Evolutionary conservation across 441 rosid species (phyloP).

Genomic region (Gossypium aridum): DNA sequence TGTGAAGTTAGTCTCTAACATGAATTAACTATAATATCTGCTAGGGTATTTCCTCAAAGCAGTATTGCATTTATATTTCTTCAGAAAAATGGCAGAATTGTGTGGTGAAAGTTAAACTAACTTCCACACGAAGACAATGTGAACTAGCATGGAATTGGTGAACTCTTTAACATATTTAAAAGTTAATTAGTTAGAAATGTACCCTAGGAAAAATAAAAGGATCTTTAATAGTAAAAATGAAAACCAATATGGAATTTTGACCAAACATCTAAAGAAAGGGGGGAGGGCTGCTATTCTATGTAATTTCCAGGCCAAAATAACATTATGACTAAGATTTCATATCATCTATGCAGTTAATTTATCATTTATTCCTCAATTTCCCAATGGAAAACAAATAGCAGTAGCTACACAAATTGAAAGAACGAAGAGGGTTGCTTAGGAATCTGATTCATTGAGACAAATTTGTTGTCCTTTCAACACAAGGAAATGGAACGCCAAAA

Average conservation of each 20-base stretch:
- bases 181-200: background rate
- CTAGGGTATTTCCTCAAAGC: conserved; percentile 5
- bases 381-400: background rate
- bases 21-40: background rate
- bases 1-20: background rate
- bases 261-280: background rate
- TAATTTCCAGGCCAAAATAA: background rate
- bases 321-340: background rate
- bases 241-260: background rate
- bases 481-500: background rate
- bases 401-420: background rate
- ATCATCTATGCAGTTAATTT: background rate
- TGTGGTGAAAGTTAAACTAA: background rate
- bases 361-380: background rate
- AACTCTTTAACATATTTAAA: background rate
- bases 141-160: background rate
- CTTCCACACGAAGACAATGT: background rate
- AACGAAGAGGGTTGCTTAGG: background rate
- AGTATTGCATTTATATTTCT: background rate
- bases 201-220: background rate
- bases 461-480: background rate
- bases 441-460: background rate
- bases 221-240: background rate
- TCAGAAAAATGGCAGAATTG: background rate
- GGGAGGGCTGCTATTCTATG: background rate